Conservation (phyloP, 805 yeast genomes). For the Clavispora fructus region DNA sequence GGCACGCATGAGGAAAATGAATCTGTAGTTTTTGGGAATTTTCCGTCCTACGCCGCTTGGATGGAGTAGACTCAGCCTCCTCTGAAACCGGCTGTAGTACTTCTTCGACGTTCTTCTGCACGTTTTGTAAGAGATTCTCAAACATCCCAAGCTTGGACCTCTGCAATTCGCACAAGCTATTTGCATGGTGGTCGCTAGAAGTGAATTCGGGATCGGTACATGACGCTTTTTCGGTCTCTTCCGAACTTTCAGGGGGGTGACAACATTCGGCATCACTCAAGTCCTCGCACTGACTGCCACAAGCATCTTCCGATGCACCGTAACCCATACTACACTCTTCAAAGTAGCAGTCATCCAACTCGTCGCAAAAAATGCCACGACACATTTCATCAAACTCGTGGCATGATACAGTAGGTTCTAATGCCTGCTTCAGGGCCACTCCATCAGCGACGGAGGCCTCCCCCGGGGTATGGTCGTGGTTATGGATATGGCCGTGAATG, state of each 20-base stretch:
- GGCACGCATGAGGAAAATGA: conserved; percentile 39
- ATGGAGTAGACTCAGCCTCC: background rate
- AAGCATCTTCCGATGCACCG: background rate
- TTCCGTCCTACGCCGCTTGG: conserved; percentile 3
- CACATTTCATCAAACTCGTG: conserved; percentile 31
- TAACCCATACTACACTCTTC: conserved; percentile 22
- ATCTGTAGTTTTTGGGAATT: conserved; percentile 20
- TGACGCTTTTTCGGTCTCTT: background rate
- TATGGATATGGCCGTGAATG: conserved; percentile 66
- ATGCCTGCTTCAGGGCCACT: conserved; percentile 2
- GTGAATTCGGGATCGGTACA: background rate
- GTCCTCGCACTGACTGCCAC: conserved; percentile 3
- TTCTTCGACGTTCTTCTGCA: conserved; percentile 24
- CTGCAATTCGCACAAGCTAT: conserved; percentile 25
- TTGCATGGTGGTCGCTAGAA: conserved; percentile 5
- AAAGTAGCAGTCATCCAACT: conserved; percentile 41
- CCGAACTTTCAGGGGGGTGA: background rate
- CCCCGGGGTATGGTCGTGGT: conserved; percentile 30
- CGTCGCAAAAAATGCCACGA: conserved; percentile 38
- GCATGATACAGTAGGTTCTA: conserved; percentile 9
- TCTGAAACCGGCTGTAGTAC: background rate
- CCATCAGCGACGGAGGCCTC: background rate
- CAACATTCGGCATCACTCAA: background rate
- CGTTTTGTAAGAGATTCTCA: conserved; percentile 34
- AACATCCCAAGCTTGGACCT: conserved; percentile 29